A percentile compares a stretch with the other conserved stretches of the same genome.
phyloP scores from a whole-genome alignment of 306 rosid species.

The Lablab purpureus region DNA sequence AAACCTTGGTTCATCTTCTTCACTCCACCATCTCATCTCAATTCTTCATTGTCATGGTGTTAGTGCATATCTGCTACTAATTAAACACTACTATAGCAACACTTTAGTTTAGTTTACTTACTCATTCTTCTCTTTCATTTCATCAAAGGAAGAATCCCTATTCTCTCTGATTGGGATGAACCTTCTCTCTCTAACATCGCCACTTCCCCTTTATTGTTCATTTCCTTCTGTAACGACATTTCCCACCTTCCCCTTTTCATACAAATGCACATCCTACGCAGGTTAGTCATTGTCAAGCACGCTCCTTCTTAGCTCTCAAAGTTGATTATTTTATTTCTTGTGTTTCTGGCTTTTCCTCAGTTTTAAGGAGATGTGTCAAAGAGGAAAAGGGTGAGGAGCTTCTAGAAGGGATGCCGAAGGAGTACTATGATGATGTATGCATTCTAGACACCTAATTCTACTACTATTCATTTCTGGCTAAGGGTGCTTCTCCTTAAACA shows the following conservation, averaged over 20 bases:
- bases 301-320: conserved; percentile 8
- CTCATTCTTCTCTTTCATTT: not conserved
- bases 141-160: not conserved
- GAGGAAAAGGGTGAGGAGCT: conserved; percentile 70
- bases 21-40: not conserved
- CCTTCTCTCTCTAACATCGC: conserved; percentile 43
- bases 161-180: conserved; percentile 22
- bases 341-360: conserved; percentile 48
- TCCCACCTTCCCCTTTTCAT: conserved; percentile 16
- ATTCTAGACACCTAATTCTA: not conserved
- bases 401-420: conserved; percentile 84
- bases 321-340: conserved; percentile 23
- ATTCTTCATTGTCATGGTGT: not conserved
- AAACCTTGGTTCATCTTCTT: not conserved
- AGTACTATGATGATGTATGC: conserved; percentile 90
- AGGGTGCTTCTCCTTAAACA: too few relatives aligned
- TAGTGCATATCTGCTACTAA: not conserved
- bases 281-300: conserved; percentile 49
- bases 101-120: not conserved
- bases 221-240: conserved; percentile 22
- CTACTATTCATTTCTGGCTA: too few relatives aligned
- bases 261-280: conserved; percentile 48
- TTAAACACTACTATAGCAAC: not conserved
- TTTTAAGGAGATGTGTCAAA: conserved; percentile 59
- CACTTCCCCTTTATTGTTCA: conserved; percentile 37